Evolutionary conservation across 1,284 basidiomycete species (phyloP).

Genomic region (Tilletia indica): DNA sequence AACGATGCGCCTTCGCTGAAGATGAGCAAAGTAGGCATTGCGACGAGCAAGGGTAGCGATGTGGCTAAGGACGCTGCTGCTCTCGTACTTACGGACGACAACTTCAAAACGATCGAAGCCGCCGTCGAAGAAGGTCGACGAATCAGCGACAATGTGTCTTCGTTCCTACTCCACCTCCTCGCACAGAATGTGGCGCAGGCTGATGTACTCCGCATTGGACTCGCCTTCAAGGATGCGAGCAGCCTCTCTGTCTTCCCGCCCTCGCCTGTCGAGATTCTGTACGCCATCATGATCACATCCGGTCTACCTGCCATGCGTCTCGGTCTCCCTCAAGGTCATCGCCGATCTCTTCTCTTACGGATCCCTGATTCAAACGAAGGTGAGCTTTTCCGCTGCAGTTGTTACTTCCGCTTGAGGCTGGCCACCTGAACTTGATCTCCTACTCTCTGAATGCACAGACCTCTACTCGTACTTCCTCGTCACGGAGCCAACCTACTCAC

Average conservation of each 20-base stretch:
- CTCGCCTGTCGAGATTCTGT: constrained; percentile 68
- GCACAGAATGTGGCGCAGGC: constrained; percentile 54
- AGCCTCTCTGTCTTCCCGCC: constrained; percentile 67
- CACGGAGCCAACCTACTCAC: constrained; percentile 64
- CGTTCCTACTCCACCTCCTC: constrained; percentile 57
- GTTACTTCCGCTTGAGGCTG: no score
- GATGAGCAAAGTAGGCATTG: constrained; percentile 53
- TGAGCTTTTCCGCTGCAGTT: constrained; percentile 18
- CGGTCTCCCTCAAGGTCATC: constrained; percentile 57
- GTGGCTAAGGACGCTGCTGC: constrained; percentile 62
- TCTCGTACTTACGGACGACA: constrained; percentile 70
- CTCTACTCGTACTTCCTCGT: constrained; percentile 13
- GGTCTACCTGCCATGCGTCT: constrained; percentile 57
- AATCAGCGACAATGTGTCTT: constrained; percentile 58
- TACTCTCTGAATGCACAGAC: constrained; percentile 1
- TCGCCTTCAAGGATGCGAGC: constrained; percentile 66
- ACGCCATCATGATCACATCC: constrained; percentile 53
- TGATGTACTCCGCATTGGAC: constrained; percentile 62
- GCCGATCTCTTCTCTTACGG: constrained; percentile 67
- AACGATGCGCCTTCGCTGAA: constrained; percentile 55
- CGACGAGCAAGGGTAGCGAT: constrained; percentile 52
- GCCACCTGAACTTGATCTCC: not conserved
- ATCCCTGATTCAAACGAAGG: constrained; percentile 19
- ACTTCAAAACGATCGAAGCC: constrained; percentile 70
- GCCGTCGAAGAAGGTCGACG: constrained; percentile 69